Conservation (phyloP, 2,329 filamentous ascomycete genomes). For the Alternaria sp. region DNA sequence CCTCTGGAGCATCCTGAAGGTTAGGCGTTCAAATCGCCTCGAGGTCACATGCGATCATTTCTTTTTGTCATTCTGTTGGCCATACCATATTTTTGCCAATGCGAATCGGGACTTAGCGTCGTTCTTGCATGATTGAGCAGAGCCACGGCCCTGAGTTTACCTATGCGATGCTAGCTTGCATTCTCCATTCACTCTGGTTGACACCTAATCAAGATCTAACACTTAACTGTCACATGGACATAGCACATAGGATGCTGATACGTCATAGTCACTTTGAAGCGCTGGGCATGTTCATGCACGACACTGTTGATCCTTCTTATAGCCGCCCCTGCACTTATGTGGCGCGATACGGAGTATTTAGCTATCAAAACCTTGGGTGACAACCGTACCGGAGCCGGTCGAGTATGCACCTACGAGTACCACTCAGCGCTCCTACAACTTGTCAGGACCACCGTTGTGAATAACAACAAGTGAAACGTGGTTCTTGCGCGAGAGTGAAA, state of each 20-base stretch:
- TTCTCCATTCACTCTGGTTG: neutral
- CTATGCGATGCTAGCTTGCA: neutral
- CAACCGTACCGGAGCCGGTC: neutral
- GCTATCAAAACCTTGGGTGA: neutral
- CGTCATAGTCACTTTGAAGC: constrained; percentile 4
- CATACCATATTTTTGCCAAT: neutral
- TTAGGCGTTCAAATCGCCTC: constrained; percentile 25
- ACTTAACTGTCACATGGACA: neutral
- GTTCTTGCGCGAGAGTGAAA: neutral
- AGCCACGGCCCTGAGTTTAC: neutral
- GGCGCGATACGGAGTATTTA: neutral
- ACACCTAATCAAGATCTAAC: neutral
- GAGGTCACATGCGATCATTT: constrained; percentile 10
- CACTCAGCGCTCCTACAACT: neutral
- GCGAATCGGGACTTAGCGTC: too few relatives aligned
- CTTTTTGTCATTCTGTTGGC: neutral
- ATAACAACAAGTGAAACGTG: neutral
- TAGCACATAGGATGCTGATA: neutral
- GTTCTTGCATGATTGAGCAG: too few relatives aligned
- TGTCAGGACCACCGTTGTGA: neutral
- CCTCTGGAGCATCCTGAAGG: constrained; percentile 22
- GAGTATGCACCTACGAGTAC: too few relatives aligned
- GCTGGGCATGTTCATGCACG: constrained; percentile 7
- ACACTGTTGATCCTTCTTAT: neutral
- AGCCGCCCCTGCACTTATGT: neutral